phyloP scores from a whole-genome alignment of 768 basidiomycete genomes.

The Galerina marginata region DNA sequence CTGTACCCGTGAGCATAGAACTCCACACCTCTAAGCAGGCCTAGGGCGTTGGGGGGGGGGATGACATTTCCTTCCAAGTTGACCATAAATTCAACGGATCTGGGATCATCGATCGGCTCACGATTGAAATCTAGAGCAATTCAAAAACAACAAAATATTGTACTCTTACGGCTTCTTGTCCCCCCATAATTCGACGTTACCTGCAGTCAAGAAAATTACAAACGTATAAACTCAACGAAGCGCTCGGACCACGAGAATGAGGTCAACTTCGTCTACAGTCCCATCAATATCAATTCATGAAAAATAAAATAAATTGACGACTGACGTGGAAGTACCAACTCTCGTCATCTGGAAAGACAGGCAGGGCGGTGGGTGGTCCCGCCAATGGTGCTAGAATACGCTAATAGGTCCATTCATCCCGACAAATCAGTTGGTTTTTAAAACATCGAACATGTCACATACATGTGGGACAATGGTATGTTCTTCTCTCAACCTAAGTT shows the following conservation, averaged over 20 bases:
- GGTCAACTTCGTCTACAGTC: conserved; percentile 13
- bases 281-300: not conserved
- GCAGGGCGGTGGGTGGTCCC: conserved; percentile 32
- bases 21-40: too few relatives aligned
- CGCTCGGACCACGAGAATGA: conserved; percentile 20
- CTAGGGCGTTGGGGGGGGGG: too few relatives aligned
- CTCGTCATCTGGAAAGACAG: conserved; percentile 32
- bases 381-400: conserved; percentile 35
- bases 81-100: too few relatives aligned
- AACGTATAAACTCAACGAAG: conserved; percentile 20
- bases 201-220: not conserved
- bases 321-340: conserved; percentile 28
- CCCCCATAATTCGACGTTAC: too few relatives aligned
- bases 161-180: too few relatives aligned
- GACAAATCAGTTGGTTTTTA: too few relatives aligned
- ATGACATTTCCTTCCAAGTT: too few relatives aligned
- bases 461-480: conserved; percentile 47
- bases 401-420: conserved; percentile 24
- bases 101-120: too few relatives aligned
- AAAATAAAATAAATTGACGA: not conserved
- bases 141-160: too few relatives aligned
- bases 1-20: too few relatives aligned
- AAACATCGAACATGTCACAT: conserved; percentile 13
- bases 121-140: too few relatives aligned
- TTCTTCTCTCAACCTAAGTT: conserved; percentile 27